Evolutionary conservation across 495 filamentous ascomycete genomes (phyloP).

Genomic region (Penicillium mononematosum): DNA sequence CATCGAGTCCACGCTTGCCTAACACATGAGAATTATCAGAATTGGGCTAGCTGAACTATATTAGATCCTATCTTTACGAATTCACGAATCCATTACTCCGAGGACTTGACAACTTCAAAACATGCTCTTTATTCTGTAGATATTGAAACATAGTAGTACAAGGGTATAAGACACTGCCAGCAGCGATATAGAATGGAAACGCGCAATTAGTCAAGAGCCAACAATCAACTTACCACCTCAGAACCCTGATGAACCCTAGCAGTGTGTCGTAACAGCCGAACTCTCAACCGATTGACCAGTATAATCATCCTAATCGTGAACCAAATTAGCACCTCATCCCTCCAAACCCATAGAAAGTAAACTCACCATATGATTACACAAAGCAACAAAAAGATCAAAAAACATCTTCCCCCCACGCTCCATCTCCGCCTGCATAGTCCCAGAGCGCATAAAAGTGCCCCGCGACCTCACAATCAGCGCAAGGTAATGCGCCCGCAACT

Average conservation of each 20-base stretch:
- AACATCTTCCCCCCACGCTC: constrained; percentile 80
- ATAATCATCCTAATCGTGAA: constrained; percentile 35
- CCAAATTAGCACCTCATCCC: constrained; percentile 5
- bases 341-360: constrained; percentile 6
- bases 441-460: constrained; percentile 85
- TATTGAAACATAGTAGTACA: constrained; percentile 20
- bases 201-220: neutral
- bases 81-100: neutral
- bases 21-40: neutral
- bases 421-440: constrained; percentile 97
- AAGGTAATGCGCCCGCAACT: constrained; percentile 86
- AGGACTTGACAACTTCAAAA: constrained; percentile 1
- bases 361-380: constrained; percentile 82
- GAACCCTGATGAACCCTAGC: neutral
- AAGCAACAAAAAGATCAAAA: constrained; percentile 90
- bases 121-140: constrained; percentile 7
- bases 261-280: constrained; percentile 16
- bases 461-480: constrained; percentile 85
- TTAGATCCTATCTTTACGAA: constrained; percentile 2
- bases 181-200: constrained; percentile 4
- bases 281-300: constrained; percentile 21
- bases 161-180: constrained; percentile 22
- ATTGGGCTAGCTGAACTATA: neutral
- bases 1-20: neutral
- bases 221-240: neutral